Evolutionary conservation across 2,329 filamentous ascomycete species (phyloP).

Genomic region (Pseudogymnoascus sp.): DNA sequence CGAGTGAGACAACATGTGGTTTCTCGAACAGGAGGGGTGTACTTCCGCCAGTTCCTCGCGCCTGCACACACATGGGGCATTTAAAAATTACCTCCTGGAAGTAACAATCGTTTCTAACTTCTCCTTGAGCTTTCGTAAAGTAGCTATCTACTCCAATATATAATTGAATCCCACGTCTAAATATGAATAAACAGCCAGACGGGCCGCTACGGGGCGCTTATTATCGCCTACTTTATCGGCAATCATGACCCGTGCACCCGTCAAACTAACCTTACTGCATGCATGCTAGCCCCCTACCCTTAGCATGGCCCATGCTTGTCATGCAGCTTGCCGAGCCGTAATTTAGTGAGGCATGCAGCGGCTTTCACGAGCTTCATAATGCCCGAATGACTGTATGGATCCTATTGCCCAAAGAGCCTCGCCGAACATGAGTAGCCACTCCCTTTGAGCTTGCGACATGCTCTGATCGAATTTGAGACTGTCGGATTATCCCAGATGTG

Average conservation of each 20-base stretch:
- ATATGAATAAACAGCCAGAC: background rate
- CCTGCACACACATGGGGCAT: too few species aligned
- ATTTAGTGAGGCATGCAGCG: background rate
- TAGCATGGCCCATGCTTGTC: background rate
- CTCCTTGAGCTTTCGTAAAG: background rate
- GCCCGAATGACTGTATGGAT: background rate
- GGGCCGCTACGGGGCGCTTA: background rate
- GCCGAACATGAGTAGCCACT: background rate
- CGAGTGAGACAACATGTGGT: background rate
- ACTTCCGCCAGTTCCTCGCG: background rate
- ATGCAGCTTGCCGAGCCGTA: slow-evolving; percentile 1
- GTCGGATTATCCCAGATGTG: background rate
- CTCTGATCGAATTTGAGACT: background rate
- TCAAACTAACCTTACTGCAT: slow-evolving; percentile 2
- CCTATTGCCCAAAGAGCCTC: background rate
- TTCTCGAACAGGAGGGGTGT: background rate
- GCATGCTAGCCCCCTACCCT: background rate
- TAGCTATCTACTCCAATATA: background rate
- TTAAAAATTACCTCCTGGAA: too few species aligned
- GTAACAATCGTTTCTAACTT: too few species aligned
- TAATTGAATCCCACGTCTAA: background rate
- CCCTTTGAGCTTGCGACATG: background rate
- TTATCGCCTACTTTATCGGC: background rate
- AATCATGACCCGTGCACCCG: background rate
- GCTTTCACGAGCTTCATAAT: background rate